phyloP scores from a whole-genome alignment of 352 stramenopile species.

The Globisporangium spinosum region DNA sequence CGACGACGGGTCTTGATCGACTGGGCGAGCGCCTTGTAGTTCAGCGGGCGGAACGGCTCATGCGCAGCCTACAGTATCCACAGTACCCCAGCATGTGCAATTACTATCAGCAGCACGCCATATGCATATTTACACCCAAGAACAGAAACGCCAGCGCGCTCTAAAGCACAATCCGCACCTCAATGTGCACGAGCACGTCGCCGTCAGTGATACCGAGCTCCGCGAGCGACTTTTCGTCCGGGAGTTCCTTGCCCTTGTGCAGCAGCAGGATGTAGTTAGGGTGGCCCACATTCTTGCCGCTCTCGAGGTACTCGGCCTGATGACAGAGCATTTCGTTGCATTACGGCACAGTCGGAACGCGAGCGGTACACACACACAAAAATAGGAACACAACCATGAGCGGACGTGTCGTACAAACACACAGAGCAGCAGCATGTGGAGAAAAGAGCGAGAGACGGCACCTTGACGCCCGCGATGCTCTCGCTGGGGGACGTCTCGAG shows the following conservation, averaged over 20 bases:
- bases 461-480: slow-evolving; percentile 79
- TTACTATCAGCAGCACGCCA: neutral
- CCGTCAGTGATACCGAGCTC: slow-evolving; percentile 71
- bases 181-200: slow-evolving; percentile 83
- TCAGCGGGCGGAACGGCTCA: slow-evolving; percentile 84
- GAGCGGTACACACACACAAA: neutral
- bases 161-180: slow-evolving; percentile 27
- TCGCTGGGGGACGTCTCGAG: slow-evolving; percentile 68
- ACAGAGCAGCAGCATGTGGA: neutral
- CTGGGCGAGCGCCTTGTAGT: slow-evolving; percentile 81
- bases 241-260: slow-evolving; percentile 83
- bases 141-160: neutral
- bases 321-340: neutral
- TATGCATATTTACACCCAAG: neutral
- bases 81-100: neutral
- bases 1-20: slow-evolving; percentile 71
- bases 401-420: neutral
- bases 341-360: neutral
- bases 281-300: slow-evolving; percentile 54
- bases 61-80: slow-evolving; percentile 38
- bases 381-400: neutral
- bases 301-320: slow-evolving; percentile 72
- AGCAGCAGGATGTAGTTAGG: slow-evolving; percentile 80
- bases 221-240: slow-evolving; percentile 83
- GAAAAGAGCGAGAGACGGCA: slow-evolving; percentile 4